phyloP scores from a whole-genome alignment of 106 monocot genomes.

The Dioscorea dumetorum region DNA sequence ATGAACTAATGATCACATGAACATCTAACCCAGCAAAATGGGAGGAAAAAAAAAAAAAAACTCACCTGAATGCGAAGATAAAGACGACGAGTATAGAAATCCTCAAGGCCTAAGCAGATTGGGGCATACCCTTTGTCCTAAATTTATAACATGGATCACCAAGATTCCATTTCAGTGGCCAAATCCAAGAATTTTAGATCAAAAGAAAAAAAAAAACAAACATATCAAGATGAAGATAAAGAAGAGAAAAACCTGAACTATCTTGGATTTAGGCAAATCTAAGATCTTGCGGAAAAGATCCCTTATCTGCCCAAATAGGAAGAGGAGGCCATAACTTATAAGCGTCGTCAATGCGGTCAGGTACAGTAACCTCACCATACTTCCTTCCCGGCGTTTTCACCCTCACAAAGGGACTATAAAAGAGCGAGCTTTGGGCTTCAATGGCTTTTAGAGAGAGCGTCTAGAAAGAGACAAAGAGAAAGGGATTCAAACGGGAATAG shows the following conservation, averaged over 20 bases:
- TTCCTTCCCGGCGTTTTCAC: background rate
- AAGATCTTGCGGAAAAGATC: conserved; percentile 76
- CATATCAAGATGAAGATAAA: background rate
- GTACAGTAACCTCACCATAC: conserved; percentile 91
- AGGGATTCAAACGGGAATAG: background rate
- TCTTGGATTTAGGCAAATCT: conserved; percentile 54
- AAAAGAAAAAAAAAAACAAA: background rate
- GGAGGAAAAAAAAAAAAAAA: background rate
- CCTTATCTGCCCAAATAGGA: conserved; percentile 79
- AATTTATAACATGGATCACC: background rate
- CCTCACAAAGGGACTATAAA: too few relatives aligned
- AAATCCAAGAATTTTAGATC: background rate
- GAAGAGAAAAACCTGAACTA: conserved; percentile 32
- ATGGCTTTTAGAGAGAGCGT: background rate
- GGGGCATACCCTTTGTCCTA: conserved; percentile 73
- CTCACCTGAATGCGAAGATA: conserved; percentile 86
- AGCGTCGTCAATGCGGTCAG: conserved; percentile 73
- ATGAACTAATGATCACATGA: too few relatives aligned
- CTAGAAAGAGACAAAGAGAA: background rate
- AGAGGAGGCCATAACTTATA: conserved; percentile 88
- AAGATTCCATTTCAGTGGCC: conserved; percentile 1
- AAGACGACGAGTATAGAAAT: conserved; percentile 80
- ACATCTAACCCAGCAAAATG: too few relatives aligned
- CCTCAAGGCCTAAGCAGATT: conserved; percentile 72
- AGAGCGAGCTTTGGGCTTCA: too few relatives aligned